Conservation (phyloP, 306 rosid genomes). For the Mucuna pruriens region DNA sequence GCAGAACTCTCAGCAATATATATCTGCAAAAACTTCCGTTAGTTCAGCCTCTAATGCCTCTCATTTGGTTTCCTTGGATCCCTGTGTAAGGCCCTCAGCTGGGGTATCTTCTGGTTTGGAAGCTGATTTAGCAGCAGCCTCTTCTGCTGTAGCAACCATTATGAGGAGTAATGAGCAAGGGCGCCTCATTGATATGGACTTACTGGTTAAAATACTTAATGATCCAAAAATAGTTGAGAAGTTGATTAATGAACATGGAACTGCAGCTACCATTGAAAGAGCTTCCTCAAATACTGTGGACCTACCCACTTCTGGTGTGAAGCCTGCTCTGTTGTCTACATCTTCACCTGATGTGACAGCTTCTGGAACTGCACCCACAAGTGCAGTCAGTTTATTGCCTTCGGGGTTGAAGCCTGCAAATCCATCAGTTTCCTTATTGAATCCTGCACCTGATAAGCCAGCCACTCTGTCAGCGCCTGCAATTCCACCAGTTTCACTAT, state of each 20-base stretch:
- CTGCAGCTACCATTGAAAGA: conserved; percentile 10
- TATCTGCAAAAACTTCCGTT: not conserved
- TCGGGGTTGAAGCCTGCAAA: conserved; percentile 23
- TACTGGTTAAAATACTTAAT: conserved; percentile 61
- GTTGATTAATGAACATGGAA: conserved; percentile 43
- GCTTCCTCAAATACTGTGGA: conserved; percentile 21
- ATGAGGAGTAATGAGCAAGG: conserved; percentile 56
- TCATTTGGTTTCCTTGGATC: not conserved
- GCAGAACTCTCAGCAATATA: conserved; percentile 33
- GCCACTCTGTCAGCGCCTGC: conserved; percentile 12
- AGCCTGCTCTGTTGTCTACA: conserved; percentile 32
- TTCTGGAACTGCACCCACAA: conserved; percentile 27
- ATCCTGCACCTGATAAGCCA: conserved; percentile 15
- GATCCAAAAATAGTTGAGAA: conserved; percentile 68
- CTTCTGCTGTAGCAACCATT: conserved; percentile 56
- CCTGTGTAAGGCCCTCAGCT: conserved; percentile 21
- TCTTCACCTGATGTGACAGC: conserved; percentile 10
- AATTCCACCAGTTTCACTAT: not conserved
- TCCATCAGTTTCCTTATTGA: conserved; percentile 11
- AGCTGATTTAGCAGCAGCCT: conserved; percentile 52
- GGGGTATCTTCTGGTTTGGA: conserved; percentile 43
- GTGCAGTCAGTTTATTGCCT: conserved; percentile 26
- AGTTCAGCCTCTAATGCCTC: conserved; percentile 18
- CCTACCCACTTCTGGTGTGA: conserved; percentile 35
- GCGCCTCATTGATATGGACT: conserved; percentile 60